Evolutionary conservation across 2,329 filamentous ascomycete genomes (phyloP).

Genomic region (Thielaviopsis musarum): DNA sequence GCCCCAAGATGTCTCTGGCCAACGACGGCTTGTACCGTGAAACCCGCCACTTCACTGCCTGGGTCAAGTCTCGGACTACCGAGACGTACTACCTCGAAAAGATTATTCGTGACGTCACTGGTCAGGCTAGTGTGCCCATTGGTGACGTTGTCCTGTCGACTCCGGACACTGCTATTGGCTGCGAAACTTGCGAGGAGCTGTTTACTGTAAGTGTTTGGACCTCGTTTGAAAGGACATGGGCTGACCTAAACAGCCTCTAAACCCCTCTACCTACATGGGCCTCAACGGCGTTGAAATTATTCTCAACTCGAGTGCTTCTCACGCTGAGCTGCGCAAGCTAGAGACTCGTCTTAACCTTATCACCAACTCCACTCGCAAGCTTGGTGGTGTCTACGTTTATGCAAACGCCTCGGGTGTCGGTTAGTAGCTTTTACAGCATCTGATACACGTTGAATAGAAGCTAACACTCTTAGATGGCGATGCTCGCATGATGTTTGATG

Average conservation of each 20-base stretch:
- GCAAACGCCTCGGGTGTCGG: constrained; percentile 19
- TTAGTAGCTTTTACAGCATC: background rate
- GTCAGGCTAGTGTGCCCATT: constrained; percentile 22
- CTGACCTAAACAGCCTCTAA: constrained; percentile 13
- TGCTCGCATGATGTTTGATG: constrained; percentile 24
- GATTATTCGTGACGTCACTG: constrained; percentile 18
- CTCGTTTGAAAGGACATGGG: too few species aligned
- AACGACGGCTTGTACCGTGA: constrained; percentile 25
- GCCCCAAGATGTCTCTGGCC: constrained; percentile 19
- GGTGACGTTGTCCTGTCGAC: constrained; percentile 25
- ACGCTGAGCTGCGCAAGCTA: constrained; percentile 46
- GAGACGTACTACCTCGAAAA: constrained; percentile 24
- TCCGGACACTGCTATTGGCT: constrained; percentile 23
- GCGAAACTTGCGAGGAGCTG: constrained; percentile 26
- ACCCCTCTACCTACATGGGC: constrained; percentile 39
- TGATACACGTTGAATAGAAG: background rate
- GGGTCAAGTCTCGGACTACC: constrained; percentile 20
- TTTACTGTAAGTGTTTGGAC: constrained; percentile 13
- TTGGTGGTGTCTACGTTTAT: constrained; percentile 38
- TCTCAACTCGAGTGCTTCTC: constrained; percentile 19
- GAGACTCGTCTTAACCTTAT: constrained; percentile 48
- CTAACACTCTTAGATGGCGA: constrained; percentile 15
- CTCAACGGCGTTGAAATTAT: constrained; percentile 40
- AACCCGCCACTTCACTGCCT: constrained; percentile 25
- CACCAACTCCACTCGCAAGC: constrained; percentile 44